Evolutionary conservation across 345 rosid genomes (phyloP).

Genomic region (Adansonia digitata): DNA sequence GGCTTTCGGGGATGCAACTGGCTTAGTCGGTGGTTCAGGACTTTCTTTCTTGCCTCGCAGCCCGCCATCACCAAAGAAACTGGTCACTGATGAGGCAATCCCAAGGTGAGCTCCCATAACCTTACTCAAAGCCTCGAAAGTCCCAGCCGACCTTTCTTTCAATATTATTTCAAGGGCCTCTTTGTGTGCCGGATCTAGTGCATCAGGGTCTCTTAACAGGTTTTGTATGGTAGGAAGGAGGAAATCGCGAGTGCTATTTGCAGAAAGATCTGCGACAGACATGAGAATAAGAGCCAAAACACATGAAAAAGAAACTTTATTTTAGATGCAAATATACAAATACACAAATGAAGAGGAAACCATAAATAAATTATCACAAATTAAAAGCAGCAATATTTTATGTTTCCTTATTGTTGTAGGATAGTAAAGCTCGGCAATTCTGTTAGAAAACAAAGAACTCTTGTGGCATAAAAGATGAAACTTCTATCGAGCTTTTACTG

Average conservation of each 20-base stretch:
- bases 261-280: constrained; percentile 58
- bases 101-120: constrained; percentile 97
- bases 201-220: constrained; percentile 74
- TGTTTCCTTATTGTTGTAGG: not conserved
- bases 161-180: constrained; percentile 90
- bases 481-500: not conserved
- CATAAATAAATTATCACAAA: not conserved
- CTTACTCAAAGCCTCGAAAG: constrained; percentile 73
- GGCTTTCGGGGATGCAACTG: constrained; percentile 48
- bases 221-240: constrained; percentile 79
- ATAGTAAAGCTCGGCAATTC: not conserved
- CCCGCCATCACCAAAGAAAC: constrained; percentile 86
- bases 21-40: constrained; percentile 29
- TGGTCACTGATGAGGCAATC: constrained; percentile 76
- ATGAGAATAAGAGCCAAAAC: not conserved
- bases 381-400: not conserved
- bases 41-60: constrained; percentile 74
- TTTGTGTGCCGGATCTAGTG: constrained; percentile 92
- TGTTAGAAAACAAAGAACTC: not conserved
- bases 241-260: constrained; percentile 62
- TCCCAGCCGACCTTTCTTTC: constrained; percentile 88
- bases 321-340: not conserved
- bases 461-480: not conserved
- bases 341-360: not conserved
- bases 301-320: not conserved